These are phyloP conservation scores for Phanerodontia chrysosporium DNA, from an alignment of 768 basidiomycete species.

Conservation along the genomic window DNA sequence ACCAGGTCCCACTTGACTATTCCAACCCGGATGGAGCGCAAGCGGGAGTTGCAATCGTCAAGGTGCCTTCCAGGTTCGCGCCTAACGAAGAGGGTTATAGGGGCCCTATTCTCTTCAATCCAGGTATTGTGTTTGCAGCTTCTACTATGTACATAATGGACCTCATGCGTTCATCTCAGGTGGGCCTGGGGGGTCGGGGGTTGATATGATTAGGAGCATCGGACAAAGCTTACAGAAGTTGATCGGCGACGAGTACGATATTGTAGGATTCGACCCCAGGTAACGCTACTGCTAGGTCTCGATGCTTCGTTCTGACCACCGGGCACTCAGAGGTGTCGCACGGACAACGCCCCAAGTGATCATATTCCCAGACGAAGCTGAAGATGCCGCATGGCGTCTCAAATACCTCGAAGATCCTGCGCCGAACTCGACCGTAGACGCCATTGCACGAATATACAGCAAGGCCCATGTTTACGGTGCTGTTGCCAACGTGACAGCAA, in stretches of 20 bases:
- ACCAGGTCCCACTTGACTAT: slow-evolving; percentile 29
- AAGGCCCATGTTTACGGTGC: not conserved
- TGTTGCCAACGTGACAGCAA: not conserved
- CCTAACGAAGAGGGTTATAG: slow-evolving; percentile 16
- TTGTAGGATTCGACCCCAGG: slow-evolving; percentile 29
- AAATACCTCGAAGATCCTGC: not conserved
- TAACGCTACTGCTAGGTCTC: too few species aligned
- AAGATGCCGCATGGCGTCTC: slow-evolving; percentile 4
- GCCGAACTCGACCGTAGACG: not conserved
- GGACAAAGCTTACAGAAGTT: slow-evolving; percentile 13
- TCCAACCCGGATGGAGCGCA: slow-evolving; percentile 10
- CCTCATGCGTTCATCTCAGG: not conserved
- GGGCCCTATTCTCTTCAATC: slow-evolving; percentile 32
- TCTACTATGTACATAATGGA: too few species aligned
- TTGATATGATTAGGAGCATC: slow-evolving; percentile 6
- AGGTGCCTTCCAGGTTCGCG: slow-evolving; percentile 17
- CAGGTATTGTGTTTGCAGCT: not conserved
- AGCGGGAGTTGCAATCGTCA: slow-evolving; percentile 24
- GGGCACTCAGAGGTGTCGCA: not conserved
- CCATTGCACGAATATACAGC: not conserved
- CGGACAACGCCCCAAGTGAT: slow-evolving; percentile 1
- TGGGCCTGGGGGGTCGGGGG: slow-evolving; percentile 26
- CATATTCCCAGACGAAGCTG: slow-evolving; percentile 1
- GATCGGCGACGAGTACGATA: slow-evolving; percentile 26
- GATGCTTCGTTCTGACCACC: too few species aligned